Percentiles rank a stretch among this genome's conserved stretches.
Evolutionary conservation across 2,329 filamentous ascomycete genomes (phyloP).

Genomic region (Fusarium transvaalense): DNA sequence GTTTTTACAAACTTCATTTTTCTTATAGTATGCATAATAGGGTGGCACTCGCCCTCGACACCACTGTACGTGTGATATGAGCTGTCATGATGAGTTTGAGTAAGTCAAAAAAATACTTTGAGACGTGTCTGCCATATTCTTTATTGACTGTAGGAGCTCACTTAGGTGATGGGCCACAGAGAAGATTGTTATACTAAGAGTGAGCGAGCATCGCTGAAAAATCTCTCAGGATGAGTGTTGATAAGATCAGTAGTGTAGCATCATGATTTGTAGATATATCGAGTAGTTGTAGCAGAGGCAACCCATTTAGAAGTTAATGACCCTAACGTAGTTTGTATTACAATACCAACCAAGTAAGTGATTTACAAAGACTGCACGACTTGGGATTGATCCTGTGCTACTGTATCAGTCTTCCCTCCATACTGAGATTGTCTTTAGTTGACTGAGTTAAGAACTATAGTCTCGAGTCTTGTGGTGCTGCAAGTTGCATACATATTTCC

Average conservation of each 20-base stretch:
- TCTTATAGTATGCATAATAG: background rate
- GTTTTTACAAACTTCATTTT: too few species aligned
- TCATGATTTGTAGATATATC: background rate
- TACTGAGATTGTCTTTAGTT: background rate
- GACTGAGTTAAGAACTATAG: background rate
- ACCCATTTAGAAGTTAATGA: too few species aligned
- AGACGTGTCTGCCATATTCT: background rate
- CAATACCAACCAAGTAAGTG: too few species aligned
- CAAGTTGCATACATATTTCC: background rate
- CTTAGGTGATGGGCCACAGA: too few species aligned
- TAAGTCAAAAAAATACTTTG: background rate
- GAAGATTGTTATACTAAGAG: too few species aligned
- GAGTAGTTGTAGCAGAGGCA: background rate
- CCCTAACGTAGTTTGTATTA: too few species aligned
- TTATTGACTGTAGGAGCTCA: too few species aligned
- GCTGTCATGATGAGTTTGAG: background rate
- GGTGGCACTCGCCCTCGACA: background rate
- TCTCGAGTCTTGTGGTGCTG: background rate
- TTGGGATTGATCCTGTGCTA: background rate
- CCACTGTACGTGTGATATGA: background rate
- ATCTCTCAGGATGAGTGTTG: background rate
- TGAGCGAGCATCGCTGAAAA: too few species aligned
- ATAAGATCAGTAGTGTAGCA: background rate
- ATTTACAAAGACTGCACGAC: too few species aligned
- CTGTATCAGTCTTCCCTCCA: background rate